Base-by-base conservation (phyloP, 106 monocot species). In the Allium fistulosum region DNA sequence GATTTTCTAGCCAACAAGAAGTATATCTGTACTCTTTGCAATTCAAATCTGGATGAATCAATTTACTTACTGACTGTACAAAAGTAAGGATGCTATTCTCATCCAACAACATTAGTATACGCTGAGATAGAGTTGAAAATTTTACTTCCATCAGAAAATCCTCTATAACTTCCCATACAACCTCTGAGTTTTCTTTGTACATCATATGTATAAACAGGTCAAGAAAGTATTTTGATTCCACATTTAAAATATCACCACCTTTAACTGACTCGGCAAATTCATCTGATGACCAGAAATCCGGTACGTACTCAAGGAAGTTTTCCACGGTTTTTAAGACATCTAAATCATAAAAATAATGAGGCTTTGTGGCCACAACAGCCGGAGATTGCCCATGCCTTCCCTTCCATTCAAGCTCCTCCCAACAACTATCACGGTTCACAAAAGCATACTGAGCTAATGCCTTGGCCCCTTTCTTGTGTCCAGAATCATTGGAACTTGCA, bases 351-450 rank as follows among this genome's bases (percentile, higher is more conserved):
- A 99, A 93, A 71, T 93, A 99, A 76, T 99, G 99, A 56, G 99
- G 99, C 72, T 99, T 99, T 13, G 89, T 93, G 63, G 99, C 99
- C 70, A 99, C 88, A 73, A 99, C 83, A 16, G 93, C 89, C 8
- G 99, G 99, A 26, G 99, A 93, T 53, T 99, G 92, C 51, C 93
- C 99, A 79, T 92, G 93, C 17, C 67, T 90, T 22, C 99, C 99
- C 61, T 87, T 92, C 99, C 99, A 99, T 71, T 83, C 93, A 46
- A 99, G 99, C 66, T 99, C 99, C 56, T 99, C 99, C 99, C 99
- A 99, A 61, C 87, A 93, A 47, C 80, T 74, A 46, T 99, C 83
- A 9, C 93, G 82, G 75, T 99, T 99, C 58, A 82, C 69, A 81
- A 99, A 99, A 61, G 97, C 89, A 85, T 70, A 99, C 63, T 83